Evolutionary conservation across 2,329 filamentous ascomycete genomes (phyloP), one percentile per base, ranked within the genome.

Genomic region (Penicillium sp.): DNA sequence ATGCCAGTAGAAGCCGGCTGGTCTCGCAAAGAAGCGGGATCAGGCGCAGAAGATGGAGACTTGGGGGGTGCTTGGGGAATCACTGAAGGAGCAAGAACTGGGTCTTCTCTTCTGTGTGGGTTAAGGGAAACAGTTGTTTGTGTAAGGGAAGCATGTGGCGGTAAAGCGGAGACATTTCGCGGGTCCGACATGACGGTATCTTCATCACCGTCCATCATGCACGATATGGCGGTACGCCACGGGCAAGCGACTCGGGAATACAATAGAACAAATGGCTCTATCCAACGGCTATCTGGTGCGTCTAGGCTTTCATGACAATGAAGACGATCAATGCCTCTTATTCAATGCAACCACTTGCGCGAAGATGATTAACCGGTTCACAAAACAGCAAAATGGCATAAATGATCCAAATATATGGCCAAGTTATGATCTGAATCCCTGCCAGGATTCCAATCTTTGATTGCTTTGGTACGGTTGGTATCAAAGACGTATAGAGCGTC

Each of bases 181-280:
- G 66, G 52, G 52, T 73, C 71, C 43, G 67, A 65, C 75, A 77
- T 77, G 19, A 76, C 62, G n/a, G 69, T 72, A 58, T 77, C 75
- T 56, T 75, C 73, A 55, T 76, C 73, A 49, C 65, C 67, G 49
- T 72, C 73, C 70, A 70, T 72, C n/a, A 46, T 58, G 52, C 31
- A 48, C 39, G 50, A 53, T 9, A 19, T 31, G 31, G 22, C 11
- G 10, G 6, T 24, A 39, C 11, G 5, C 5, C 8, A 24, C 7
- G 11, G 22, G 10, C 41, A 44, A 44, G 19, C 8, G 35, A 39
- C 11, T 39, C 9, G 7, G 16, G 10, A 13, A 22, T 16, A 9
- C 43, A 45, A 11, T 21, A 16, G 10, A 43, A 6, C 7, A 16
- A 16, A 11, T 3, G 24, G 24, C 11, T 21, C 21, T 35, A 33